Conservation (phyloP, 164 flowering plant species). For the Macadamia integrifolia region DNA sequence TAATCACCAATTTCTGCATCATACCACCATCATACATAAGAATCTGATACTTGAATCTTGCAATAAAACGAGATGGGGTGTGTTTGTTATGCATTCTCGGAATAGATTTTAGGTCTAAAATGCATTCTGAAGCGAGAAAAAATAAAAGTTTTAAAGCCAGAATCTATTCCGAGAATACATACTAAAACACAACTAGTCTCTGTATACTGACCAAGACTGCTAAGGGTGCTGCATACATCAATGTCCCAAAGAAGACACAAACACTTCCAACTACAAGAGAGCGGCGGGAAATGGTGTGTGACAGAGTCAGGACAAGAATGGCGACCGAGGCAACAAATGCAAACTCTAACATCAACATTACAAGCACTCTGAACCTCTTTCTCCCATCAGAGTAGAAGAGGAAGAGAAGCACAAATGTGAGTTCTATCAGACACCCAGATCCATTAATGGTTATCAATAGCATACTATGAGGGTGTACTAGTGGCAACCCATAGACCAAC, state of each 20-base stretch:
- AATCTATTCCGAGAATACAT: too few species aligned
- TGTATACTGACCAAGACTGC: slow-evolving; percentile 53
- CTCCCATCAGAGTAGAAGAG: slow-evolving; percentile 5
- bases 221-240: slow-evolving; percentile 73
- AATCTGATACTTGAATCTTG: too few species aligned
- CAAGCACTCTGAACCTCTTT: slow-evolving; percentile 13
- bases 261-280: slow-evolving; percentile 44
- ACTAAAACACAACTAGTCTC: too few species aligned
- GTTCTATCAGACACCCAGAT: slow-evolving; percentile 12
- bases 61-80: too few species aligned
- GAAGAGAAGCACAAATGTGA: slow-evolving; percentile 11
- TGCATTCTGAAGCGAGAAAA: too few species aligned
- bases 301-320: slow-evolving; percentile 33
- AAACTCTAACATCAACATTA: slow-evolving; percentile 30
- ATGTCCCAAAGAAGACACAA: slow-evolving; percentile 37
- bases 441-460: slow-evolving; percentile 17
- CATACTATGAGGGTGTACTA: slow-evolving; percentile 18
- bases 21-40: too few species aligned
- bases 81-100: too few species aligned
- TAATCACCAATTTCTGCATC: slow-evolving; percentile 63
- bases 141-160: too few species aligned
- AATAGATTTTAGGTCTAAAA: too few species aligned
- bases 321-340: slow-evolving; percentile 25
- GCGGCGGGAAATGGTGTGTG: slow-evolving; percentile 33
- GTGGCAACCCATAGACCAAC: slow-evolving; percentile 13